phyloP scores from a whole-genome alignment of 306 rosid genomes.

The Astragalus membranaceus region DNA sequence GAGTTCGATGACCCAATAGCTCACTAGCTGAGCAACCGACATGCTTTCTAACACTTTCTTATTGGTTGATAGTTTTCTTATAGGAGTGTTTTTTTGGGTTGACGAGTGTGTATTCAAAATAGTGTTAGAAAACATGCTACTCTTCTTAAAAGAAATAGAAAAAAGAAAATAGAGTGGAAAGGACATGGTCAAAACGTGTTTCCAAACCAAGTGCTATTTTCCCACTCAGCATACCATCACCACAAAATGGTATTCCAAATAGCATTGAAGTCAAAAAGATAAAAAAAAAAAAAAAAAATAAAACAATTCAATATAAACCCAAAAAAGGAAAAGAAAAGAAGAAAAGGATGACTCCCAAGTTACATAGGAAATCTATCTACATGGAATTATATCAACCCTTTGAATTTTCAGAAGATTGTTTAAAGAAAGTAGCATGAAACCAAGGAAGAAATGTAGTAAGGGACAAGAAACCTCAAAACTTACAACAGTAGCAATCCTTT shows the following conservation, averaged over 20 bases:
- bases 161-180: background rate
- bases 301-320: background rate
- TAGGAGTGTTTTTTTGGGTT: too few relatives aligned
- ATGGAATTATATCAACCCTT: slow-evolving; percentile 7
- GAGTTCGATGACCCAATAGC: too few relatives aligned
- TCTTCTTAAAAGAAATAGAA: too few relatives aligned
- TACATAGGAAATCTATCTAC: background rate
- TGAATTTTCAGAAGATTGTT: background rate
- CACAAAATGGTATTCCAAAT: background rate
- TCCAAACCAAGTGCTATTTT: background rate
- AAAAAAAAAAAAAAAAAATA: too few relatives aligned
- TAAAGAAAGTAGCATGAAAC: background rate
- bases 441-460: background rate
- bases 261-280: background rate
- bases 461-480: background rate
- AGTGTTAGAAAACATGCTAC: too few relatives aligned
- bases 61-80: too few relatives aligned
- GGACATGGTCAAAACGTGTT: background rate
- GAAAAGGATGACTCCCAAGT: background rate
- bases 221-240: background rate
- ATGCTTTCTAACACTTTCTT: too few relatives aligned
- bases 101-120: too few relatives aligned
- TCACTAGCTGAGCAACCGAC: too few relatives aligned
- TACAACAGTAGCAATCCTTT: background rate
- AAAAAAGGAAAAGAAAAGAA: background rate